Evolutionary conservation across 495 filamentous ascomycete genomes (phyloP).

Genomic region (Penicillium flavigenum): DNA sequence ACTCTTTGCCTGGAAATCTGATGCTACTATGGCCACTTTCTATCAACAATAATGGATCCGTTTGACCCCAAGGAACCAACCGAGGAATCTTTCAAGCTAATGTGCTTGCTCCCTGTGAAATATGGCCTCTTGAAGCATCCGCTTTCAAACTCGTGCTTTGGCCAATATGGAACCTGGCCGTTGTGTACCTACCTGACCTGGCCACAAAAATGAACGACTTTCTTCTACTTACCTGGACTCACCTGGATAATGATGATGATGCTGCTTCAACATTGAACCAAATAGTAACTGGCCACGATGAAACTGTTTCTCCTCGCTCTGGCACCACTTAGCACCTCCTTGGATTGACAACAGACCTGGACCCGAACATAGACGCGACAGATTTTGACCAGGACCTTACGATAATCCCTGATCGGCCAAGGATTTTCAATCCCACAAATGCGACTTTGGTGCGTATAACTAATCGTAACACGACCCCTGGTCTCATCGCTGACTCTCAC

Average conservation of each 20-base stretch:
- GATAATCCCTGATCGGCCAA: not conserved
- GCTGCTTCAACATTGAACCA: slow-evolving; percentile 6
- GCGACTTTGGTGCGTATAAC: slow-evolving; percentile 22
- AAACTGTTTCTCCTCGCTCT: not conserved
- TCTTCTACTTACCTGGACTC: slow-evolving; percentile 9
- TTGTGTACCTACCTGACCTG: slow-evolving; percentile 11
- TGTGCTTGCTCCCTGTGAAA: slow-evolving; percentile 21
- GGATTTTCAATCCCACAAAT: slow-evolving; percentile 13
- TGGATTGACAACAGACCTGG: slow-evolving; percentile 14
- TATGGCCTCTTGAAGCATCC: slow-evolving; percentile 18
- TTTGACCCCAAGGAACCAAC: slow-evolving; percentile 6
- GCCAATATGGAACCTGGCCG: slow-evolving; percentile 21
- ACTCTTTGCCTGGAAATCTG: slow-evolving; percentile 17
- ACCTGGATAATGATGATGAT: slow-evolving; percentile 18
- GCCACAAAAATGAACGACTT: slow-evolving; percentile 1
- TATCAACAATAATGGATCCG: slow-evolving; percentile 14
- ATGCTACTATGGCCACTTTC: slow-evolving; percentile 17
- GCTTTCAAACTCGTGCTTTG: slow-evolving; percentile 16
- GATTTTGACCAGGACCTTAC: slow-evolving; percentile 7
- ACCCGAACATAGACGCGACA: slow-evolving; percentile 1
- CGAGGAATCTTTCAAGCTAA: slow-evolving; percentile 20
- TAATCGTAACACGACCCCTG: not conserved
- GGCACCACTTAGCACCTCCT: slow-evolving; percentile 1
- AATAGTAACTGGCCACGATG: slow-evolving; percentile 15
- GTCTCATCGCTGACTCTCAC: slow-evolving; percentile 17